phyloP scores from a whole-genome alignment of 108 stramenopile genomes.

The Epipyxis sp. region DNA sequence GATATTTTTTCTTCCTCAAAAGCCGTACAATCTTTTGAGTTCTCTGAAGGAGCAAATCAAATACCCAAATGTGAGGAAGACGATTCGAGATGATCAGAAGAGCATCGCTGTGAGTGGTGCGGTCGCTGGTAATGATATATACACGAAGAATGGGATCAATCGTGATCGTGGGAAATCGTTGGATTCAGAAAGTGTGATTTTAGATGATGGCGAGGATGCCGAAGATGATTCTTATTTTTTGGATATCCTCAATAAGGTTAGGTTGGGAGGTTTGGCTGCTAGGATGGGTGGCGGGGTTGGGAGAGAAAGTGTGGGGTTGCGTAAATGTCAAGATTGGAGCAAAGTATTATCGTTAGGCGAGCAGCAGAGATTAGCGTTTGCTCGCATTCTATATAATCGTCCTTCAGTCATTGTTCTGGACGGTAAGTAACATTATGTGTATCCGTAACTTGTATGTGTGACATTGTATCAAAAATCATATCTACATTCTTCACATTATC shows the following conservation, averaged over 20 bases:
- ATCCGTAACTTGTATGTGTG: too few relatives aligned
- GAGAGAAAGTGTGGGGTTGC: background rate
- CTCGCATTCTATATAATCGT: conserved; percentile 72
- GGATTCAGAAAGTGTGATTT: background rate
- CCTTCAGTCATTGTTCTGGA: conserved; percentile 84
- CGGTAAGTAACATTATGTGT: conserved; percentile 29
- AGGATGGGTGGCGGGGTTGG: conserved; percentile 63
- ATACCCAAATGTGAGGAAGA: conserved; percentile 58
- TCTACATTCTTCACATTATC: too few relatives aligned
- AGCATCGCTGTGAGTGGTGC: background rate
- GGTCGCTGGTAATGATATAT: too few relatives aligned
- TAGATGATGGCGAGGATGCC: conserved; percentile 34
- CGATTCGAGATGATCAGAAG: background rate
- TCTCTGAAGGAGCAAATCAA: conserved; percentile 79
- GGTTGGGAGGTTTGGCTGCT: conserved; percentile 62
- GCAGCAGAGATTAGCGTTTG: conserved; percentile 93
- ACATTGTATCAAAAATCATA: too few relatives aligned
- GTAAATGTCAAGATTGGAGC: conserved; percentile 67
- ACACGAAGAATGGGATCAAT: too few relatives aligned
- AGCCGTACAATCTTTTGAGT: conserved; percentile 85
- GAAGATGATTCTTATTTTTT: conserved; percentile 59
- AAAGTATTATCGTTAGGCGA: conserved; percentile 85
- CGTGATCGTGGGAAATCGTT: too few relatives aligned
- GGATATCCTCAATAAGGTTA: conserved; percentile 66
- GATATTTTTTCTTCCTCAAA: conserved; percentile 87